A percentile compares a stretch with the other conserved stretches of the same genome.
phyloP scores from a whole-genome alignment of 768 basidiomycete genomes.

The Russula earlei region DNA sequence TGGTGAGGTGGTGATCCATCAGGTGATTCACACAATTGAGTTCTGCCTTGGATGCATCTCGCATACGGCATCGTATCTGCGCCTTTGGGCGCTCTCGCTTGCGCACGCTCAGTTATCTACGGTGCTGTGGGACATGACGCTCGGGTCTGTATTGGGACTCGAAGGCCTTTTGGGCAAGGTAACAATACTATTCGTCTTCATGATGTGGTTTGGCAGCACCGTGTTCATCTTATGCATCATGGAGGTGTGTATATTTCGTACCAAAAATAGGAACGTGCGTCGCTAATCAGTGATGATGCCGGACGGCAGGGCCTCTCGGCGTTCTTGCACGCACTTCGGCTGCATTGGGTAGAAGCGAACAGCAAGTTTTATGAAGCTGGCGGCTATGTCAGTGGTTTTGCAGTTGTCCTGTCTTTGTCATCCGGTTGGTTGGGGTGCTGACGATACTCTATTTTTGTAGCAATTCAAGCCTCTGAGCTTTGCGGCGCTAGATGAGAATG shows the following conservation, averaged over 20 bases:
- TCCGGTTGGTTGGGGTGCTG: conserved; percentile 18
- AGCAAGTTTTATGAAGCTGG: conserved; percentile 91
- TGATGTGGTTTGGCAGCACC: conserved; percentile 74
- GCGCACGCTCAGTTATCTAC: conserved; percentile 97
- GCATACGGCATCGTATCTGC: conserved; percentile 88
- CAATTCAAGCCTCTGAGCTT: conserved; percentile 42
- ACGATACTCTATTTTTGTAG: conserved; percentile 30
- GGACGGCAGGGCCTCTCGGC: conserved; percentile 73
- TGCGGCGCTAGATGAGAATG: conserved; percentile 33
- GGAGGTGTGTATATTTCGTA: conserved; percentile 58
- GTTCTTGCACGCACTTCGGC: conserved; percentile 89
- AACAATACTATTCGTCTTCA: conserved; percentile 38
- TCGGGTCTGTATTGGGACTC: conserved; percentile 53
- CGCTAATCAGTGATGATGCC: neutral
- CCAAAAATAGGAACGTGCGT: conserved; percentile 18
- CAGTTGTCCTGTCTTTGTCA: neutral
- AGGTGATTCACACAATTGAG: conserved; percentile 98
- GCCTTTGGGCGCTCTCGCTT: conserved; percentile 95
- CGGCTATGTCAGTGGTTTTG: conserved; percentile 66
- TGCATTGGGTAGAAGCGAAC: conserved; percentile 98
- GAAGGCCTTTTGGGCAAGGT: conserved; percentile 48
- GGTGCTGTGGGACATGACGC: conserved; percentile 84
- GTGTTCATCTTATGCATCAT: conserved; percentile 81
- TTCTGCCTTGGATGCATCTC: conserved; percentile 99
- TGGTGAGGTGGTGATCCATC: conserved; percentile 91